Evolutionary conservation across 1,284 basidiomycete species (phyloP).

Genomic region (Sanghuangporus sanghuang): DNA sequence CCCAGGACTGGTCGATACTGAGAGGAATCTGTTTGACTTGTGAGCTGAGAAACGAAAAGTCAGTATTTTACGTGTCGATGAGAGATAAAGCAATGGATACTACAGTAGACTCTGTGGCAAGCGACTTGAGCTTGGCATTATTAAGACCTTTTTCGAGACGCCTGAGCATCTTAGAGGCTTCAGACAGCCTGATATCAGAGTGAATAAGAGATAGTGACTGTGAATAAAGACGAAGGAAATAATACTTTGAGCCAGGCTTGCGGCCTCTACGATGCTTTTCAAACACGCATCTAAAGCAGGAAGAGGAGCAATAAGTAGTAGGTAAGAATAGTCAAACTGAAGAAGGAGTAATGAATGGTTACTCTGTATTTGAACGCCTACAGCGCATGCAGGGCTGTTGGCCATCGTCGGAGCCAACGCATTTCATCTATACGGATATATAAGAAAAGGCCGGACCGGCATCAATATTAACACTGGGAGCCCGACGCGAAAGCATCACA

Average conservation of each 20-base stretch:
- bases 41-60: conserved; percentile 30
- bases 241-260: conserved; percentile 82
- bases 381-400: conserved; percentile 72
- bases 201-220: conserved; percentile 12
- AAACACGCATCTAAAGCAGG: conserved; percentile 58
- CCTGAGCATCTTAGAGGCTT: conserved; percentile 82
- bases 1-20: conserved; percentile 10
- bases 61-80: conserved; percentile 16
- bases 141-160: conserved; percentile 78
- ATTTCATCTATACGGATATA: conserved; percentile 66
- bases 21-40: not conserved
- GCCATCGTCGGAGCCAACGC: conserved; percentile 79
- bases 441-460: not conserved
- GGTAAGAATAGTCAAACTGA: conserved; percentile 14
- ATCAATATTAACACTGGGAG: conserved; percentile 16
- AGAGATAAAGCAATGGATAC: conserved; percentile 5
- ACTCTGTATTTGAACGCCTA: conserved; percentile 73
- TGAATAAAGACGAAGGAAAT: conserved; percentile 23
- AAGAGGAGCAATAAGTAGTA: conserved; percentile 8
- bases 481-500: not conserved
- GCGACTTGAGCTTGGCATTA: conserved; percentile 66
- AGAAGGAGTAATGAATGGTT: conserved; percentile 21
- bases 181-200: conserved; percentile 54
- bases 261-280: conserved; percentile 82
- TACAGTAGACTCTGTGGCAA: conserved; percentile 30